Conservation (phyloP, 2,329 filamentous ascomycete species). For the Cercospora zeina region DNA sequence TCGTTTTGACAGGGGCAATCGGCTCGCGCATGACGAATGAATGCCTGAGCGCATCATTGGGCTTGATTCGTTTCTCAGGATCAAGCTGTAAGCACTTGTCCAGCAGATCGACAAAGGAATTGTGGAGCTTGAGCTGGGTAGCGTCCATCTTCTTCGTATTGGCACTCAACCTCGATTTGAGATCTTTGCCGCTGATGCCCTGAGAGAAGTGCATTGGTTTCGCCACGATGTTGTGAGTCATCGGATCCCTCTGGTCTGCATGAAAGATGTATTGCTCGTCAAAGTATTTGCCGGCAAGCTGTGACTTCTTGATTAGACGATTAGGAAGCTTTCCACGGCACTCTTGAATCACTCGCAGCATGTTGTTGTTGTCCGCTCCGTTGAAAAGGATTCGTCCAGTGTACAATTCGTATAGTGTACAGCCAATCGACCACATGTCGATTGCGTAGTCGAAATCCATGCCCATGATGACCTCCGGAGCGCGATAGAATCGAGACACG, state of each 20-base stretch:
- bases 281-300: conserved; percentile 76
- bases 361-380: conserved; percentile 94
- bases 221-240: conserved; percentile 76
- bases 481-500: conserved; percentile 94
- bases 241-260: conserved; percentile 81
- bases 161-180: conserved; percentile 74
- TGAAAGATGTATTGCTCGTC: conserved; percentile 68
- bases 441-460: conserved; percentile 92
- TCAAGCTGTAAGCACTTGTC: conserved; percentile 87
- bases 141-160: conserved; percentile 70
- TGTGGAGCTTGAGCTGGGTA: conserved; percentile 72
- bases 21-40: conserved; percentile 65
- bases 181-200: conserved; percentile 63
- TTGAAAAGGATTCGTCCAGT: conserved; percentile 97
- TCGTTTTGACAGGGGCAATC: conserved; percentile 19
- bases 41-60: conserved; percentile 81
- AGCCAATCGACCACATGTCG: conserved; percentile 97
- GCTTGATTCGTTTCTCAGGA: conserved; percentile 86
- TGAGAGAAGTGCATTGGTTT: conserved; percentile 67
- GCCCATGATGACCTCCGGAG: conserved; percentile 95
- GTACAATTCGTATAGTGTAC: conserved; percentile 94
- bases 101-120: conserved; percentile 80
- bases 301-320: conserved; percentile 81
- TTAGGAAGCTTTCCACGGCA: conserved; percentile 87
- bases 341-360: conserved; percentile 95